Evolutionary conservation across 805 yeast species (phyloP).

Genomic region (Zygosaccharomyces rouxii): DNA sequence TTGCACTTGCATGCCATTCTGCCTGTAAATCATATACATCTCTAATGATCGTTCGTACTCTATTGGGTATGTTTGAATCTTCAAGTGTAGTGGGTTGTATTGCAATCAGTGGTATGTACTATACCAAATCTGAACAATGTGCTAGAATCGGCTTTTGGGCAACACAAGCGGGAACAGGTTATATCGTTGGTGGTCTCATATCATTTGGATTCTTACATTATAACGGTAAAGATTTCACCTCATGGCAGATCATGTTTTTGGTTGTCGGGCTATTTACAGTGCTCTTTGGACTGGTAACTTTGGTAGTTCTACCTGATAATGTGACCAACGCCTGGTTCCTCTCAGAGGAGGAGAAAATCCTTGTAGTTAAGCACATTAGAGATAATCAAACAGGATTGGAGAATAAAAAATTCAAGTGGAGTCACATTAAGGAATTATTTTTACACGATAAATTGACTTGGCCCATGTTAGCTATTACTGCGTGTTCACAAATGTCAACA

Average conservation of each 20-base stretch:
- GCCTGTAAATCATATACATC: slow-evolving; percentile 50
- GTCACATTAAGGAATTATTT: slow-evolving; percentile 45
- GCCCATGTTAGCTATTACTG: slow-evolving; percentile 46
- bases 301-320: slow-evolving; percentile 48
- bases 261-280: slow-evolving; percentile 53
- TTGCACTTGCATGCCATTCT: slow-evolving; percentile 47
- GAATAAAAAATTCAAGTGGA: slow-evolving; percentile 41
- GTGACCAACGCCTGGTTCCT: slow-evolving; percentile 41
- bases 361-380: slow-evolving; percentile 46
- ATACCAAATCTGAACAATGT: slow-evolving; percentile 49
- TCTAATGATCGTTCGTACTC: slow-evolving; percentile 50
- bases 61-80: slow-evolving; percentile 52
- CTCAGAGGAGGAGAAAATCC: slow-evolving; percentile 39
- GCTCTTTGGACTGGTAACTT: slow-evolving; percentile 43
- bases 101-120: slow-evolving; percentile 59
- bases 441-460: slow-evolving; percentile 46
- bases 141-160: slow-evolving; percentile 54
- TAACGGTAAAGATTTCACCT: slow-evolving; percentile 37
- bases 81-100: slow-evolving; percentile 54
- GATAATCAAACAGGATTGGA: slow-evolving; percentile 50
- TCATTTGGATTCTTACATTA: slow-evolving; percentile 55
- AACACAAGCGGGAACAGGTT: slow-evolving; percentile 52
- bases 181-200: slow-evolving; percentile 43
- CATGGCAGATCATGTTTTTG: slow-evolving; percentile 62
- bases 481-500: slow-evolving; percentile 45